Base-by-base conservation (phyloP, 345 rosid species). In the Trapa bicornis region DNA sequence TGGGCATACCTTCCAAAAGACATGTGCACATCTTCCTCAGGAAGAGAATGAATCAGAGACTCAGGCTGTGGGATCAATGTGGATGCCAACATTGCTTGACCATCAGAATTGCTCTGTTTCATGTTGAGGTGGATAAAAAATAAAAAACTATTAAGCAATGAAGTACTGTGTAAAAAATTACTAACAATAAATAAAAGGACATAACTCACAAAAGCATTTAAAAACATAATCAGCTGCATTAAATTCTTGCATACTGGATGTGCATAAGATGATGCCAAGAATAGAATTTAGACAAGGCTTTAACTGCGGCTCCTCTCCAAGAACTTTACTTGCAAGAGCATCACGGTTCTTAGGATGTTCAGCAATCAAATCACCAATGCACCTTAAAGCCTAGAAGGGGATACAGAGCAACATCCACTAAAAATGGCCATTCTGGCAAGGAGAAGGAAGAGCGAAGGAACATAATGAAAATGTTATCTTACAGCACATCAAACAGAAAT, bases 271-370 rank as follows among this genome's bases (percentile, higher is more conserved):
- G 75, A 94, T 91, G 41, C 97, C 82, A 66, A 94, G 93, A 70
- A 94, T 83, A 71, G 96, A 91, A 82, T 87, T 94, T 81, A 94
- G 77, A 72, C 96, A 96, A 79, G 93, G 89, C 77, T 94, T 96
- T 67, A 77, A 86, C 80, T 89, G 99, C 64, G 84, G 83, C 68
- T 84, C 88, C 79, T 91, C 97, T 65, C 97, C 99, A 67, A 91
- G 91, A 77, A 89, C 84, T 87, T 94, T 91, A 79, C 91, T 89
- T 62, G 83, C 85, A 73, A 94, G 90, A 65, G 80, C 83, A 67
- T 89, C 97, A 70, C 78, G 83, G 75, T 89, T 91, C 80, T 85
- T 86, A 48, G 91, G 81, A 84, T 85, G 85, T 67, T 83, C 89
- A 76, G 78, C 78, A 81, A 94, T 70, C 74, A 94, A 75, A 76